phyloP scores from a whole-genome alignment of 2,329 filamentous ascomycete genomes.

The Myriosclerotinia curreyana region DNA sequence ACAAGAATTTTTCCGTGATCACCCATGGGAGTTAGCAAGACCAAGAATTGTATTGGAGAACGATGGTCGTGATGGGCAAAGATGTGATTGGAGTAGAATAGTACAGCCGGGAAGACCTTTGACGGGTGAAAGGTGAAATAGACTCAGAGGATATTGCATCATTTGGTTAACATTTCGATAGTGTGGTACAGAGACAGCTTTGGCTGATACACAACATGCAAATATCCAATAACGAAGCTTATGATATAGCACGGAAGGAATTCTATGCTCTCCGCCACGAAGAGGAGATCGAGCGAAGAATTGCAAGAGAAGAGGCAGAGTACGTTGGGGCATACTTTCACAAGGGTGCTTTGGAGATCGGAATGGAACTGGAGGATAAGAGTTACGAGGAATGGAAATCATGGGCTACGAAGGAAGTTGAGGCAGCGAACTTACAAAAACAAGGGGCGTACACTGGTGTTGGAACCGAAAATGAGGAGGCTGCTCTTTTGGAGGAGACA shows the following conservation, averaged over 20 bases:
- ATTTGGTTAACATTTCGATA: slow-evolving; percentile 42
- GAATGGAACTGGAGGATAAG: slow-evolving; percentile 77
- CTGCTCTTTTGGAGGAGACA: slow-evolving; percentile 9
- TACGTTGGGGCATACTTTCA: slow-evolving; percentile 88
- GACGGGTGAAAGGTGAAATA: slow-evolving; percentile 75
- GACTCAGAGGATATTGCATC: neutral
- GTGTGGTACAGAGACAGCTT: slow-evolving; percentile 87
- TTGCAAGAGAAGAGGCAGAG: slow-evolving; percentile 84
- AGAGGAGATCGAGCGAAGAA: slow-evolving; percentile 76
- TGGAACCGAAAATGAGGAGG: slow-evolving; percentile 40
- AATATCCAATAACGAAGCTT: slow-evolving; percentile 65
- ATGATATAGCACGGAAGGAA: slow-evolving; percentile 83
- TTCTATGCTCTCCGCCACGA: slow-evolving; percentile 83
- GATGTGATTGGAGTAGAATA: slow-evolving; percentile 75
- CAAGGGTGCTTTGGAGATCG: slow-evolving; percentile 68
- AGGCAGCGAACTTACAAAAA: slow-evolving; percentile 43
- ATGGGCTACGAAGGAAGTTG: slow-evolving; percentile 61
- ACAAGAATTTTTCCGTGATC: slow-evolving; percentile 81
- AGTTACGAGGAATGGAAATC: slow-evolving; percentile 80
- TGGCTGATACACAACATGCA: slow-evolving; percentile 70
- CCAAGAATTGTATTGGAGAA: slow-evolving; percentile 81
- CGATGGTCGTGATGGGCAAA: slow-evolving; percentile 76
- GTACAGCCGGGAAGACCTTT: slow-evolving; percentile 72
- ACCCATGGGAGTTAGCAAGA: slow-evolving; percentile 94
- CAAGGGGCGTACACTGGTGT: slow-evolving; percentile 47